Percentiles rank a stretch among this genome's conserved stretches.
These are phyloP conservation scores for Pezicula rhizophila DNA, from an alignment of 2,329 filamentous ascomycete species.

Conservation along the genomic window DNA sequence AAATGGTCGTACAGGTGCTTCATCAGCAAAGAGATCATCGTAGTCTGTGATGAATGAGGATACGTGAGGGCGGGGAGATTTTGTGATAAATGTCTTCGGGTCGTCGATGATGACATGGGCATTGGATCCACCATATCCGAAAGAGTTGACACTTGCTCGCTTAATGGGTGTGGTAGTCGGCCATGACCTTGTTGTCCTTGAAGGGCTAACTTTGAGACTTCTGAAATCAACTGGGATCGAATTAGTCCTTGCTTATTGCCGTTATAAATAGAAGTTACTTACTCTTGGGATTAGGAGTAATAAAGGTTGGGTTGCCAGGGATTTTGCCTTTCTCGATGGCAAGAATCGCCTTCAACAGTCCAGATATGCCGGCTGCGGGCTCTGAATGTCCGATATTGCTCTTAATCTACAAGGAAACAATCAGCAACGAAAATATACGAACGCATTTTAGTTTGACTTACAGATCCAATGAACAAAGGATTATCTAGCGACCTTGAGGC, in stretches of 20 bases:
- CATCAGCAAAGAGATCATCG: slow-evolving; percentile 5
- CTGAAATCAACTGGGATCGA: slow-evolving; percentile 1
- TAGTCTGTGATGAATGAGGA: slow-evolving; percentile 4
- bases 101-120: slow-evolving; percentile 34
- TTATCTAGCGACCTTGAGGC: background rate
- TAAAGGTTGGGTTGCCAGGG: slow-evolving; percentile 15
- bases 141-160: slow-evolving; percentile 27
- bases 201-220: slow-evolving; percentile 6
- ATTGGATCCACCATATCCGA: slow-evolving; percentile 39
- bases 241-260: background rate
- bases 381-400: slow-evolving; percentile 39
- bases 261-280: background rate
- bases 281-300: slow-evolving; percentile 27
- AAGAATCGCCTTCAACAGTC: slow-evolving; percentile 37
- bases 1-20: background rate
- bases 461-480: slow-evolving; percentile 11
- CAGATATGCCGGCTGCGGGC: slow-evolving; percentile 35
- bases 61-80: background rate
- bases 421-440: background rate
- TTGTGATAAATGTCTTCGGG: slow-evolving; percentile 11
- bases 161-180: slow-evolving; percentile 8
- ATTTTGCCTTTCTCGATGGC: slow-evolving; percentile 21
- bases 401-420: slow-evolving; percentile 17
- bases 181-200: slow-evolving; percentile 16
- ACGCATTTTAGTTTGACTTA: background rate